Percentiles rank a stretch among this genome's conserved stretches.
Evolutionary conservation across 2,329 filamentous ascomycete genomes (phyloP).

Genomic region (Fonsecaea erecta): DNA sequence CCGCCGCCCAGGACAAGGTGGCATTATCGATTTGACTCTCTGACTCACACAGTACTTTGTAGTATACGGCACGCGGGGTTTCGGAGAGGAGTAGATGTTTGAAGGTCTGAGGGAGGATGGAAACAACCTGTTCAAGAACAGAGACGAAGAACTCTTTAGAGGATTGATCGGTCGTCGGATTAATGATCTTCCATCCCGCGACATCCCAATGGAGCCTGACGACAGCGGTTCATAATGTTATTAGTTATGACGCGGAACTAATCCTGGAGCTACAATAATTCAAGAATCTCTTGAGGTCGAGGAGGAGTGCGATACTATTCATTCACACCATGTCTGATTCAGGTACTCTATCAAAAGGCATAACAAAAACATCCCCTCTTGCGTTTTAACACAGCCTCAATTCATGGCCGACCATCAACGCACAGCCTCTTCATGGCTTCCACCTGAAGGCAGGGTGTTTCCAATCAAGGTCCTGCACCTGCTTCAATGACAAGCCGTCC

Average conservation of each 20-base stretch:
- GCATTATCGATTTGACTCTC: conserved; percentile 56
- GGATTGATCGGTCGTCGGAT: no score
- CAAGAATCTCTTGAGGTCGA: neutral
- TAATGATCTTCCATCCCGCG: no score
- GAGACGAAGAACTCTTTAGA: neutral
- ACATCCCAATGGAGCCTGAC: no score
- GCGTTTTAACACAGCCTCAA: neutral
- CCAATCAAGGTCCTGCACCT: conserved; percentile 68
- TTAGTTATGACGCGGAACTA: neutral
- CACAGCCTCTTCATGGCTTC: conserved; percentile 46
- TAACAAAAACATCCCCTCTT: conserved; percentile 77
- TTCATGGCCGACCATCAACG: neutral
- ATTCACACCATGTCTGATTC: neutral
- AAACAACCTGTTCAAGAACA: no score
- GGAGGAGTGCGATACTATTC: neutral
- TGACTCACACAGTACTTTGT: neutral
- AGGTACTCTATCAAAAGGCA: neutral
- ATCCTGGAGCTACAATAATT: neutral
- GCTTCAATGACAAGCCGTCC: conserved; percentile 56
- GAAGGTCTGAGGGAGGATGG: neutral
- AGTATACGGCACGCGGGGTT: no score
- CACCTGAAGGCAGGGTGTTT: conserved; percentile 69
- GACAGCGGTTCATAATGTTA: no score
- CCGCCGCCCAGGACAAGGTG: conserved; percentile 41
- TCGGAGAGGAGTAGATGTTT: neutral